These are phyloP conservation scores for Vanrija sp. DNA, from an alignment of 1,284 basidiomycete genomes.

Conservation along the genomic window DNA sequence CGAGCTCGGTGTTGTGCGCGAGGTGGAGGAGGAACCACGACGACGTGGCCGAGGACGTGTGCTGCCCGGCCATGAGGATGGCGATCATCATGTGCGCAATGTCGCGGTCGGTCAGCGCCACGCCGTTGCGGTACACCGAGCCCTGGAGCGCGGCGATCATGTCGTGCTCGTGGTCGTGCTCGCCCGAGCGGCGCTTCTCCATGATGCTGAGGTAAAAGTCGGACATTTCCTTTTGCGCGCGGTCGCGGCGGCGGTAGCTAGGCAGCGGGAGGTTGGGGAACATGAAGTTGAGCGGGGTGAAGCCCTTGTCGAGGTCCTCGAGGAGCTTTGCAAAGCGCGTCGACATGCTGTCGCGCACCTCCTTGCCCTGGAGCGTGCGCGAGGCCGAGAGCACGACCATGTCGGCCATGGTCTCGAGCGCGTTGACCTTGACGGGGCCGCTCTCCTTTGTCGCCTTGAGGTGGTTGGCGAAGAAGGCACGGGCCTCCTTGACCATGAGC, in stretches of 20 bases:
- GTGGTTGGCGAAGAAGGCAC: slow-evolving; percentile 60
- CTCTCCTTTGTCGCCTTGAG: slow-evolving; percentile 23
- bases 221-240: slow-evolving; percentile 88
- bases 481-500: slow-evolving; percentile 83
- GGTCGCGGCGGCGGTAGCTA: slow-evolving; percentile 80
- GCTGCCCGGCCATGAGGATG: slow-evolving; percentile 95
- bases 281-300: slow-evolving; percentile 88
- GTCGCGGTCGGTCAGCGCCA: slow-evolving; percentile 75
- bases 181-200: slow-evolving; percentile 59
- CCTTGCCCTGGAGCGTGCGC: slow-evolving; percentile 85
- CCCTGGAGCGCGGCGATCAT: slow-evolving; percentile 87
- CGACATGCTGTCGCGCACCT: slow-evolving; percentile 75
- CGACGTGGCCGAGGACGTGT: slow-evolving; percentile 87
- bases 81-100: slow-evolving; percentile 63
- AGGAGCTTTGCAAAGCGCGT: slow-evolving; percentile 82
- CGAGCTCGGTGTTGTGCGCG: slow-evolving; percentile 71
- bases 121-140: slow-evolving; percentile 82
- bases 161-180: slow-evolving; percentile 66
- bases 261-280: slow-evolving; percentile 91
- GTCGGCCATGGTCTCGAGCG: slow-evolving; percentile 78
- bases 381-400: slow-evolving; percentile 94
- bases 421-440: slow-evolving; percentile 47
- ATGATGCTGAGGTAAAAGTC: slow-evolving; percentile 91
- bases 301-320: slow-evolving; percentile 87
- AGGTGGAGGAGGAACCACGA: slow-evolving; percentile 91